A percentile compares a stretch with the other conserved stretches of the same genome.
Evolutionary conservation across 2,329 filamentous ascomycete genomes (phyloP).

Genomic region (Rhynchosporium graminicola): DNA sequence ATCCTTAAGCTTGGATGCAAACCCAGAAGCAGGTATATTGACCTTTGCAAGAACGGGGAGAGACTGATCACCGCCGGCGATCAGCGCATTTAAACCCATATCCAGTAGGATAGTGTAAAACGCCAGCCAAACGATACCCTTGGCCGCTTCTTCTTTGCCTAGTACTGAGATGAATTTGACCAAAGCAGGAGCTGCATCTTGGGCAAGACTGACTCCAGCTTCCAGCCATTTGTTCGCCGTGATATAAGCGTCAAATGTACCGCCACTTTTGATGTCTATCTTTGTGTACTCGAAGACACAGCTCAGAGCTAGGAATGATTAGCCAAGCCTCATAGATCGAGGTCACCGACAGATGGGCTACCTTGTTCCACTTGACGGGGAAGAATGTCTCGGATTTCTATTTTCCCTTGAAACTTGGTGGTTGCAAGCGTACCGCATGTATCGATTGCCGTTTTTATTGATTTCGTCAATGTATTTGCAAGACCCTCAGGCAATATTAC

Average conservation of each 20-base stretch:
- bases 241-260: conserved; percentile 11
- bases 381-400: background rate
- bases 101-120: background rate
- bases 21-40: conserved; percentile 17
- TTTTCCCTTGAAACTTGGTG: background rate
- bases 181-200: background rate
- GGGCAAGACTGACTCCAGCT: background rate
- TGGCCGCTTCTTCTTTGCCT: conserved; percentile 9
- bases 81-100: background rate
- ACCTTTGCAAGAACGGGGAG: conserved; percentile 12
- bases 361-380: background rate
- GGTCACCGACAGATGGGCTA: background rate
- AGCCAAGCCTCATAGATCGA: background rate
- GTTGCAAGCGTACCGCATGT: background rate
- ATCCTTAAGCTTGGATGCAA: background rate
- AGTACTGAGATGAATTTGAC: background rate
- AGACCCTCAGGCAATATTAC: conserved; percentile 18
- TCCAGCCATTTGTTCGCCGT: background rate
- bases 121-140: conserved; percentile 16
- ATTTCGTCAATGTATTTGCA: conserved; percentile 5
- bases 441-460: conserved; percentile 3
- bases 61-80: background rate
- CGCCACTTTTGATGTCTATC: conserved; percentile 5
- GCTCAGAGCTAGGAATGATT: conserved; percentile 10
- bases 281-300: conserved; percentile 4